Base-by-base conservation (phyloP, 441 rosid genomes). In the Populus hybrid region DNA sequence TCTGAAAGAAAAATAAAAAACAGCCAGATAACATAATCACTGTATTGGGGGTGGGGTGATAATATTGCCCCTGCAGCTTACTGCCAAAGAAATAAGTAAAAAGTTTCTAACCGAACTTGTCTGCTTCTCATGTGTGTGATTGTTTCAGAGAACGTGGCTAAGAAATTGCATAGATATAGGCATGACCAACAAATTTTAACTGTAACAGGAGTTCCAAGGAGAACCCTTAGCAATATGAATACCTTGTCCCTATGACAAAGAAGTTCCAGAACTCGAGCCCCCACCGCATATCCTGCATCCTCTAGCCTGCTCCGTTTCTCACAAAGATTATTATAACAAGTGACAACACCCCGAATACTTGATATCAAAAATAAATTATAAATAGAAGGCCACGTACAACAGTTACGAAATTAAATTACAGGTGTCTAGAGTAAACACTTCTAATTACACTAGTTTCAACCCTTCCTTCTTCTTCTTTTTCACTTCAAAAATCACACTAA, bases 211-310 rank as follows among this genome's bases (percentile, higher is more conserved):
- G 67, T 63, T 63, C 36, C 42, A 76, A 76, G 30, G 0, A 71
- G 67, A 77, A 57, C 12, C 67, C 68, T 59, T 32, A 50, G 4
- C 69, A 73, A 54, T 63, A 35, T 11, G 73, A 70, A 10, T 81
- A 94, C 98, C 92, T 92, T 96, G 42, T 94, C 98, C 68, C 98
- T 84, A 67, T 94, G 93, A 86, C 98, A 96, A 73, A 96, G 93
- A 81, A 94, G 98, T 84, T 94, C 98, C 34, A 94, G 85, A 86
- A 93, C 93, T 65, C 97, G 90, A 83, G 94, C 92, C 57, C 98
- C 98, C 40, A 92, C 94, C 7, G 98, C 91, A 79, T 92, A 94
- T 54, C 99, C 98, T 66, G 98, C 99, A 87, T 94, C 98, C 88
- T 95, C 99, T 80, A 95, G 85, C 85, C 98, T 95, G 84, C 73